Evolutionary conservation across 208 protist species (phyloP), one percentile per base, ranked within the genome.

Genomic region (Crithidia acanthocephali): DNA sequence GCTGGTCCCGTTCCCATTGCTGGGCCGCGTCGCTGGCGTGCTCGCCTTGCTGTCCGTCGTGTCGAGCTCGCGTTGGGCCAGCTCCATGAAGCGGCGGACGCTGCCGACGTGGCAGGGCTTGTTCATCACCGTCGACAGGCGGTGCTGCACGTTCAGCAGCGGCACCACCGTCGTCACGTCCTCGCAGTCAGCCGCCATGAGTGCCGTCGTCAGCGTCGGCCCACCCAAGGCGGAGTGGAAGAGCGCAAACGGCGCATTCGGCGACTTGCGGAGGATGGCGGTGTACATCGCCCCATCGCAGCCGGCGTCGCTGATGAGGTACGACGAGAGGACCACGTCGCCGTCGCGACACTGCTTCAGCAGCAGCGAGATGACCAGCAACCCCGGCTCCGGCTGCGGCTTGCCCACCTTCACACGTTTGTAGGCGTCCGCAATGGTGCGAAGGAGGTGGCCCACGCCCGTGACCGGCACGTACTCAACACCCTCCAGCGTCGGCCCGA

Each of bases 281-380:
- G 72, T 69, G 65, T 90, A 85, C 30, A 68, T 51, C 33, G 64
- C 32, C 2, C 58, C 58, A 40, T 80, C 66, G 47, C 30, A 51
- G 20, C 74, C 78, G 23, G 68, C 80, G 50, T 90, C 75, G 4
- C 74, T 85, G 27, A 93, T 73, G 13, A 91, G 60, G 55, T 87
- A 75, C 6, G 88, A 93, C 10, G 88, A 93, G 22, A 91, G 61
- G 15, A 90, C 60, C 10, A 91, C 72, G 57, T 91, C 84, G 59
- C 72, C 58, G 40, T 81, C 70, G 44, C 71, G 76, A 25, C 70
- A 50, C 51, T 91, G 88, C 61, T 84, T 89, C 28, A 91, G 72
- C 30, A 91, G 47, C 13, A 93, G 65, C 20, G 81, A 86, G 13
- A 83, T 59, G 18, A 87, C 83, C 22, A 93, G 42, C 35, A 90